These are phyloP conservation scores for Gyromitra esculenta DNA, from an alignment of 2,329 filamentous ascomycete species.

Conservation along the genomic window DNA sequence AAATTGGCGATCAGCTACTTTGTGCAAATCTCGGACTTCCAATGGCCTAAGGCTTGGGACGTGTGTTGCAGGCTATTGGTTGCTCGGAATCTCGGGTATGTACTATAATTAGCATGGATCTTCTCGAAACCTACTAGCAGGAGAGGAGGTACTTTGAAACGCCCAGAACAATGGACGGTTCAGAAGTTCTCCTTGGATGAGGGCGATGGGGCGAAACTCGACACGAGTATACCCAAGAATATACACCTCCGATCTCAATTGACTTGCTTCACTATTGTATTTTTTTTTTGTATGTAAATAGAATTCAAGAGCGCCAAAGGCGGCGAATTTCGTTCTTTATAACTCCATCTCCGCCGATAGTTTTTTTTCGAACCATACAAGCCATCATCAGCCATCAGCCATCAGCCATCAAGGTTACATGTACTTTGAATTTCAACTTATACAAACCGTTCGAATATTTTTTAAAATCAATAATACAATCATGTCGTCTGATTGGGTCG, in stretches of 20 bases:
- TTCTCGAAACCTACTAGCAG: constrained; percentile 22
- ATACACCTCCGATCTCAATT: neutral
- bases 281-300: constrained; percentile 30
- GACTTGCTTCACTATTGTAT: constrained; percentile 15
- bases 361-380: constrained; percentile 7
- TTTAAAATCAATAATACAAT: neutral
- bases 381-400: constrained; percentile 10
- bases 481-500: constrained; percentile 38
- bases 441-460: neutral
- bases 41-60: neutral
- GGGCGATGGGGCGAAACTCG: constrained; percentile 2
- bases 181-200: neutral
- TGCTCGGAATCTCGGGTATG: neutral
- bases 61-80: constrained; percentile 11
- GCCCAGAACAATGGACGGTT: constrained; percentile 14
- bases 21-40: neutral
- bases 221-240: constrained; percentile 10
- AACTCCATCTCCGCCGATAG: constrained; percentile 8
- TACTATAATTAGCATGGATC: constrained; percentile 35
- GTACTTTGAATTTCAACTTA: neutral
- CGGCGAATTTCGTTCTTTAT: constrained; percentile 32
- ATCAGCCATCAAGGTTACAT: neutral
- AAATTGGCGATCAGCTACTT: constrained; percentile 14
- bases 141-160: constrained; percentile 33
- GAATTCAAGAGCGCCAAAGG: constrained; percentile 29